Evolutionary conservation across 2,329 filamentous ascomycete genomes (phyloP).

Genomic region (Cladophialophora bantiana): DNA sequence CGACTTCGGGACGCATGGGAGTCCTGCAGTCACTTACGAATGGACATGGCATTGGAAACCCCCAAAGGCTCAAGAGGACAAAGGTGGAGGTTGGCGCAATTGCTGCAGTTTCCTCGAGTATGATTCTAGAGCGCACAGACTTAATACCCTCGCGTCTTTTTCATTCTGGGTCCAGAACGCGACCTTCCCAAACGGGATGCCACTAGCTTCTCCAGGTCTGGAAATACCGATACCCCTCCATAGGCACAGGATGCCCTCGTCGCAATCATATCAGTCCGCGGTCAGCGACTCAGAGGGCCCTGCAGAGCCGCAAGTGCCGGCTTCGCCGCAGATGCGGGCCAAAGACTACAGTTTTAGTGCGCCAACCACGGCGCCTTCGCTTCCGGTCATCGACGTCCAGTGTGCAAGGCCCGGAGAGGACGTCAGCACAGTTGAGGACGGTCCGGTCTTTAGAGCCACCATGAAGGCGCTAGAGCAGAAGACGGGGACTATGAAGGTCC

Average conservation of each 20-base stretch:
- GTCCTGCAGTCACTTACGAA: slow-evolving; percentile 81
- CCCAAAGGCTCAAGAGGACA: slow-evolving; percentile 80
- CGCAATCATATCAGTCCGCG: slow-evolving; percentile 84
- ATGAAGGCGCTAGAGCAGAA: slow-evolving; percentile 97
- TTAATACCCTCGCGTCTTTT: slow-evolving; percentile 89
- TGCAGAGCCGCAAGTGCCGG: slow-evolving; percentile 45
- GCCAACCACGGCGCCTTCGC: slow-evolving; percentile 35
- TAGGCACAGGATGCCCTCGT: slow-evolving; percentile 81
- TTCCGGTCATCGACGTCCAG: slow-evolving; percentile 83
- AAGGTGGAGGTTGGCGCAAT: slow-evolving; percentile 91
- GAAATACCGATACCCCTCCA: slow-evolving; percentile 72
- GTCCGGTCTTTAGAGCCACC: slow-evolving; percentile 92
- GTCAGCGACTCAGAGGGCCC: slow-evolving; percentile 72
- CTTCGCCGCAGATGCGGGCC: slow-evolving; percentile 42
- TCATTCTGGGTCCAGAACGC: slow-evolving; percentile 91
- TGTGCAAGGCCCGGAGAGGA: slow-evolving; percentile 84
- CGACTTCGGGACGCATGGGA: slow-evolving; percentile 85
- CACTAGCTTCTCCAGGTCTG: slow-evolving; percentile 74
- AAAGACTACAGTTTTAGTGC: slow-evolving; percentile 43
- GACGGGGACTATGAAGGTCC: slow-evolving; percentile 88
- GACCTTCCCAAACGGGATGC: slow-evolving; percentile 56
- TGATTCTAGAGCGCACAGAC: slow-evolving; percentile 85
- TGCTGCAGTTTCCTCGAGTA: slow-evolving; percentile 98
- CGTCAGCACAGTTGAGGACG: slow-evolving; percentile 84
- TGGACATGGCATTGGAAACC: slow-evolving; percentile 99